Conservation (phyloP, 2,329 filamentous ascomycete genomes). For the Ophiostoma himal-ulmi region DNA sequence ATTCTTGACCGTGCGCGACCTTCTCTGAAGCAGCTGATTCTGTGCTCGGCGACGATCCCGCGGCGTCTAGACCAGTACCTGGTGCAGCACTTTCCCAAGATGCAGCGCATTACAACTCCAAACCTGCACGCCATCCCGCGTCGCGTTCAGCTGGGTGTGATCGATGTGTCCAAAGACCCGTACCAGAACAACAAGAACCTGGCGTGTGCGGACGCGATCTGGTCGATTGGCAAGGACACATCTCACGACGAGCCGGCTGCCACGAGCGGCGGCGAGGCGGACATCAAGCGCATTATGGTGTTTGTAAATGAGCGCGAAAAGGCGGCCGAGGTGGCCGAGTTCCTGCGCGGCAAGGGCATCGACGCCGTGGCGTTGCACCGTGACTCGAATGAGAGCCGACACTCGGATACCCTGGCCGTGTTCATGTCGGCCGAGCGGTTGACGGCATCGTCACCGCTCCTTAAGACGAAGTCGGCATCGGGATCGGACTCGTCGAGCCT, state of each 20-base stretch:
- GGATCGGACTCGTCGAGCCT: not conserved
- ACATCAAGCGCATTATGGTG: conserved; percentile 65
- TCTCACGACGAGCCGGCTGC: conserved; percentile 45
- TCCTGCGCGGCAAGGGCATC: conserved; percentile 77
- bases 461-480: not conserved
- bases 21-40: conserved; percentile 76
- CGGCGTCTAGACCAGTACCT: conserved; percentile 80
- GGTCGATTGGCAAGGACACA: conserved; percentile 78
- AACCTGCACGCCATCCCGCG: conserved; percentile 95
- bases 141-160: conserved; percentile 85
- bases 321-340: conserved; percentile 72
- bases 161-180: conserved; percentile 86
- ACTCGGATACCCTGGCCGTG: conserved; percentile 66
- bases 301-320: conserved; percentile 30
- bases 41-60: conserved; percentile 96
- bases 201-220: conserved; percentile 91
- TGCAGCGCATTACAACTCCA: conserved; percentile 82
- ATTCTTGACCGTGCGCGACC: conserved; percentile 78
- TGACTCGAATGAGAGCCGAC: conserved; percentile 72
- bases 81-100: conserved; percentile 73
- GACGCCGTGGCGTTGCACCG: conserved; percentile 79
- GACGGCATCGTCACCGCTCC: conserved; percentile 25
- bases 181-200: conserved; percentile 90
- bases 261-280: conserved; percentile 49
- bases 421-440: conserved; percentile 57